These are phyloP conservation scores for Dimargaris xerosporica DNA, from an alignment of 192 early-diverging fungal genomes.

Conservation along the genomic window DNA sequence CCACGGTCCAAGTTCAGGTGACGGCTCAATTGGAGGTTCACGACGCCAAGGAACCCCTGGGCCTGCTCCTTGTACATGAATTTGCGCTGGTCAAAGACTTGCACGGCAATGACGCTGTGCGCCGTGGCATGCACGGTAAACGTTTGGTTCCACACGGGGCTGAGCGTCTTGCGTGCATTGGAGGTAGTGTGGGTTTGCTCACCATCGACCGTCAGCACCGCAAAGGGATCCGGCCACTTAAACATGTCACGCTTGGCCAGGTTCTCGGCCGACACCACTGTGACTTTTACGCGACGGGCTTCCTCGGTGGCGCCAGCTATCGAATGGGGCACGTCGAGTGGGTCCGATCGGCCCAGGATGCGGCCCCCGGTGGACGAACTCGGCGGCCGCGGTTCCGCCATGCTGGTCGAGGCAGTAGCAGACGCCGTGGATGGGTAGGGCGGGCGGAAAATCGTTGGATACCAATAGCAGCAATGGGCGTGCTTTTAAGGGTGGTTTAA, in stretches of 20 bases:
- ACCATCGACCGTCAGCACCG: slow-evolving; percentile 86
- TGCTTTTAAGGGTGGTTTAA: no score
- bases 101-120: slow-evolving; percentile 67
- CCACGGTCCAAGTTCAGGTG: slow-evolving; percentile 63
- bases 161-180: slow-evolving; percentile 72
- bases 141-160: slow-evolving; percentile 93
- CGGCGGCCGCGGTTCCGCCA: no score
- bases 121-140: slow-evolving; percentile 29
- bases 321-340: no score
- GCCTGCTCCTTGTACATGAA: slow-evolving; percentile 80
- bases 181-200: slow-evolving; percentile 88
- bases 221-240: slow-evolving; percentile 89
- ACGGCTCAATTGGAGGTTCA: slow-evolving; percentile 70
- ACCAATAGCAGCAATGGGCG: no score
- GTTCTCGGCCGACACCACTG: slow-evolving; percentile 82
- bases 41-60: slow-evolving; percentile 82
- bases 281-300: no score
- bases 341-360: no score
- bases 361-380: no score
- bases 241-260: slow-evolving; percentile 86
- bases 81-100: slow-evolving; percentile 96
- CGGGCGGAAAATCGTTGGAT: no score
- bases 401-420: no score
- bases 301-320: no score
- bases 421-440: no score